Evolutionary conservation across 768 basidiomycete genomes (phyloP).

Genomic region (Paxillus ammoniavirescens): DNA sequence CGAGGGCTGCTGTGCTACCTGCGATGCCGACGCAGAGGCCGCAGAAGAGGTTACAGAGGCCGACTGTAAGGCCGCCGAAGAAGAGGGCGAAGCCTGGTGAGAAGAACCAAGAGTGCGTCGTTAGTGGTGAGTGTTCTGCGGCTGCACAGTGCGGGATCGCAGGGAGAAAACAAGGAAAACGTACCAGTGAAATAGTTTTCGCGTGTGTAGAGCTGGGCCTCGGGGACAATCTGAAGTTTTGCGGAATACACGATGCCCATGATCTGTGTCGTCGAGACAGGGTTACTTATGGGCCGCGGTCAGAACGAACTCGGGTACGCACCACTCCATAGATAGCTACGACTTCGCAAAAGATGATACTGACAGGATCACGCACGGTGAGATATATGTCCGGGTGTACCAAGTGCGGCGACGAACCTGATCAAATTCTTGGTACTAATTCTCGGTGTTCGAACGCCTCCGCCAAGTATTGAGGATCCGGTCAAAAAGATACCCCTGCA

Average conservation of each 20-base stretch:
- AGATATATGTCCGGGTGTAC: background rate
- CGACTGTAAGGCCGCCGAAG: slow-evolving; percentile 96
- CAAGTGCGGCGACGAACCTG: slow-evolving; percentile 50
- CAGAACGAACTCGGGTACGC: slow-evolving; percentile 28
- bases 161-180: background rate
- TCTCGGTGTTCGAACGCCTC: slow-evolving; percentile 89
- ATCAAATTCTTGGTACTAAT: slow-evolving; percentile 98
- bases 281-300: background rate
- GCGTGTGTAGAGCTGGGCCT: slow-evolving; percentile 71
- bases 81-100: slow-evolving; percentile 82
- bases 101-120: background rate
- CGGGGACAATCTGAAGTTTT: slow-evolving; percentile 63
- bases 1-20: slow-evolving; percentile 91
- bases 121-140: background rate
- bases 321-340: slow-evolving; percentile 98
- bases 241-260: slow-evolving; percentile 96
- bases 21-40: slow-evolving; percentile 94
- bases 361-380: slow-evolving; percentile 27
- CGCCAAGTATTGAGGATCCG: slow-evolving; percentile 94
- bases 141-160: background rate
- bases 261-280: slow-evolving; percentile 48
- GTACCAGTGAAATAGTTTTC: slow-evolving; percentile 92
- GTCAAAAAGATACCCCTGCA: slow-evolving; percentile 96
- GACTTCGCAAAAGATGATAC: slow-evolving; percentile 99
- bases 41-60: slow-evolving; percentile 91